These are phyloP conservation scores for Salvia sclarea DNA, from an alignment of 305 asterid species.

Conservation along the genomic window DNA sequence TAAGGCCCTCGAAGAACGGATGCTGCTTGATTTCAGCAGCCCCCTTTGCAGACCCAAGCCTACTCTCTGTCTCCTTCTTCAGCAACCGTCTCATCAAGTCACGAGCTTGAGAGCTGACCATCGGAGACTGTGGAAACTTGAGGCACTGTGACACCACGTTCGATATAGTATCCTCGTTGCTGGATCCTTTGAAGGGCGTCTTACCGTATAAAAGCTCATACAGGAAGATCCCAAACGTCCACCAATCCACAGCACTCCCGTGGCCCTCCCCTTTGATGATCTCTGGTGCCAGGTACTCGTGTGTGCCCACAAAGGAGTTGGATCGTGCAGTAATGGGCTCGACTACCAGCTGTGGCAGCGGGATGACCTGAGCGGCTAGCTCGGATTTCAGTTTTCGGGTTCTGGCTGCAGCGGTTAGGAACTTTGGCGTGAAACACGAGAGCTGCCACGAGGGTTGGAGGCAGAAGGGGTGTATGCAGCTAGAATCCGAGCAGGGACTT, in stretches of 20 bases:
- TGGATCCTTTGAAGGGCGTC: constrained; percentile 78
- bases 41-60: constrained; percentile 76
- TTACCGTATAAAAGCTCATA: constrained; percentile 80
- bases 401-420: constrained; percentile 57
- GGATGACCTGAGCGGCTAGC: constrained; percentile 54
- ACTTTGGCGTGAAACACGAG: constrained; percentile 75
- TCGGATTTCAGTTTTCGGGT: constrained; percentile 66
- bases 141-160: constrained; percentile 71
- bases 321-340: constrained; percentile 84
- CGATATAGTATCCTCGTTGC: constrained; percentile 65
- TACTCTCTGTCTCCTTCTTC: constrained; percentile 72
- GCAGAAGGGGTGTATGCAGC: constrained; percentile 85
- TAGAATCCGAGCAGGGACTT: constrained; percentile 55
- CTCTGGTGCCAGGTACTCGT: constrained; percentile 95
- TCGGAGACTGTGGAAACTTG: constrained; percentile 65
- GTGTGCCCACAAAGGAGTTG: constrained; percentile 91
- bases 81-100: constrained; percentile 69
- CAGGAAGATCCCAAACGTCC: constrained; percentile 79
- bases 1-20: constrained; percentile 82
- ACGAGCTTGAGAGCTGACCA: constrained; percentile 67
- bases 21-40: constrained; percentile 87
- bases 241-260: constrained; percentile 96
- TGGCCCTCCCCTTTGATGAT: constrained; percentile 89
- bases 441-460: constrained; percentile 85
- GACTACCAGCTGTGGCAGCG: constrained; percentile 79